These are phyloP conservation scores for Globisporangium iwayamae DNA, from an alignment of 352 stramenopile species.

Conservation along the genomic window DNA sequence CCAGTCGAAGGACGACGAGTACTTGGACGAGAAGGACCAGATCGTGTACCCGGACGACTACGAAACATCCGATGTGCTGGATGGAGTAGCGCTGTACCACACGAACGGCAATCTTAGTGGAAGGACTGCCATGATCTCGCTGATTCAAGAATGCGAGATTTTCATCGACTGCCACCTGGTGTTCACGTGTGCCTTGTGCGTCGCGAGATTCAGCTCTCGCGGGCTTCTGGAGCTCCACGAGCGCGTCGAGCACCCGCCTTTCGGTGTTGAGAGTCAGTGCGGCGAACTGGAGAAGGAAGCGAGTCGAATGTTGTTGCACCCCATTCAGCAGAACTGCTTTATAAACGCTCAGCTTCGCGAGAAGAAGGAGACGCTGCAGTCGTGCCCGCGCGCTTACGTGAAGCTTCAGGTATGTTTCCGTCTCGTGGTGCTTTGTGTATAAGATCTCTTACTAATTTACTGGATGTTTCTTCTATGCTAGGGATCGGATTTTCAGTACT, in stretches of 20 bases:
- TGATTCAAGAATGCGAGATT: constrained; percentile 57
- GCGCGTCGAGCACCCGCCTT: constrained; percentile 31
- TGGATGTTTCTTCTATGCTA: constrained; percentile 9
- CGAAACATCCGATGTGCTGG: constrained; percentile 25
- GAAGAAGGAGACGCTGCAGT: constrained; percentile 18
- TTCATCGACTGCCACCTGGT: constrained; percentile 46
- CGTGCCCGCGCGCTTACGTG: constrained; percentile 54
- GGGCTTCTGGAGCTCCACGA: constrained; percentile 51
- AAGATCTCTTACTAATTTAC: constrained; percentile 6
- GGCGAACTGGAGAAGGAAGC: constrained; percentile 31
- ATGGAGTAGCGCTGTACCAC: constrained; percentile 22
- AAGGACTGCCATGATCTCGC: constrained; percentile 22
- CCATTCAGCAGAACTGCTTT: constrained; percentile 45
- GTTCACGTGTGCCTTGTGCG: constrained; percentile 49
- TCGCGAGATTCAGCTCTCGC: constrained; percentile 46
- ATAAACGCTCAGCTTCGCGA: constrained; percentile 37
- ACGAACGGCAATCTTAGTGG: constrained; percentile 12
- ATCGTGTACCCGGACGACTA: constrained; percentile 33
- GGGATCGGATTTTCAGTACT: constrained; percentile 61
- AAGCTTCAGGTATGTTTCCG: constrained; percentile 55
- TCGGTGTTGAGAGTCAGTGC: constrained; percentile 6
- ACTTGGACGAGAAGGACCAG: constrained; percentile 45
- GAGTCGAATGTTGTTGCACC: constrained; percentile 36
- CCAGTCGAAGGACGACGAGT: constrained; percentile 52
- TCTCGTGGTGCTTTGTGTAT: background rate